A percentile compares a stretch with the other conserved stretches of the same genome.
phyloP scores from a whole-genome alignment of 768 basidiomycete species.

The Calocera viscosa region DNA sequence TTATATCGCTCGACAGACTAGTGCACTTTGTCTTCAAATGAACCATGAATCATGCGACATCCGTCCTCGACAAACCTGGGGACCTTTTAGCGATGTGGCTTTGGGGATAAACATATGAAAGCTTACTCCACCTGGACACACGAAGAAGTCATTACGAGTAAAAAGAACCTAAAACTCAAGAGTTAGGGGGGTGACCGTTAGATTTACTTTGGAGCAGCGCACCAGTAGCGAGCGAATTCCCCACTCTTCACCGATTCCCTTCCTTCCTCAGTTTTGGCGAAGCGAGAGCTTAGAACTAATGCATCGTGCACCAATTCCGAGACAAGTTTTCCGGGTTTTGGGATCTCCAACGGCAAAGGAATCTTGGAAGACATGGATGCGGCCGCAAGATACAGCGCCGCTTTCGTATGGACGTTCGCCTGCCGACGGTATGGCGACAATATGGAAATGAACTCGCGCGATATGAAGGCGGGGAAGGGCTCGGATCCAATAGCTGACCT shows the following conservation, averaged over 20 bases:
- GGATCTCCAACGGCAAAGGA: slow-evolving; percentile 20
- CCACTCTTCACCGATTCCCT: slow-evolving; percentile 15
- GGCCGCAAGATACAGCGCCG: slow-evolving; percentile 17
- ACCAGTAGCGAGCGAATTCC: slow-evolving; percentile 19
- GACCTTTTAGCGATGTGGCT: neutral
- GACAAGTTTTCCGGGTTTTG: slow-evolving; percentile 7
- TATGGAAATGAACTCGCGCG: slow-evolving; percentile 16
- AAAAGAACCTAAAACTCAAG: neutral
- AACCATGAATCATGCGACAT: slow-evolving; percentile 19
- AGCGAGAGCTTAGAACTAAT: slow-evolving; percentile 18
- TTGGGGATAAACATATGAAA: neutral
- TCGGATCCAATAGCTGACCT: slow-evolving; percentile 17
- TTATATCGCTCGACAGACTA: slow-evolving; percentile 3
- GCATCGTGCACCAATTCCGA: slow-evolving; percentile 19
- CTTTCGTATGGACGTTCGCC: slow-evolving; percentile 13
- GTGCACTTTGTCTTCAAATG: slow-evolving; percentile 19
- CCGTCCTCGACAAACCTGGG: slow-evolving; percentile 18
- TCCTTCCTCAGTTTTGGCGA: slow-evolving; percentile 20
- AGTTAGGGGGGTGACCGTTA: neutral
- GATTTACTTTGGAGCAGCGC: neutral
- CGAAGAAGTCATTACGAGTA: slow-evolving; percentile 18
- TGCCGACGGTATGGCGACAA: slow-evolving; percentile 20
- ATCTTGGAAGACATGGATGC: slow-evolving; percentile 20
- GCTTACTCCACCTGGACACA: slow-evolving; percentile 11
- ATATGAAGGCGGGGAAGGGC: slow-evolving; percentile 16